Evolutionary conservation across 2,329 filamentous ascomycete genomes (phyloP), one percentile per base, ranked within the genome.

Genomic region (Alternaria alternata): DNA sequence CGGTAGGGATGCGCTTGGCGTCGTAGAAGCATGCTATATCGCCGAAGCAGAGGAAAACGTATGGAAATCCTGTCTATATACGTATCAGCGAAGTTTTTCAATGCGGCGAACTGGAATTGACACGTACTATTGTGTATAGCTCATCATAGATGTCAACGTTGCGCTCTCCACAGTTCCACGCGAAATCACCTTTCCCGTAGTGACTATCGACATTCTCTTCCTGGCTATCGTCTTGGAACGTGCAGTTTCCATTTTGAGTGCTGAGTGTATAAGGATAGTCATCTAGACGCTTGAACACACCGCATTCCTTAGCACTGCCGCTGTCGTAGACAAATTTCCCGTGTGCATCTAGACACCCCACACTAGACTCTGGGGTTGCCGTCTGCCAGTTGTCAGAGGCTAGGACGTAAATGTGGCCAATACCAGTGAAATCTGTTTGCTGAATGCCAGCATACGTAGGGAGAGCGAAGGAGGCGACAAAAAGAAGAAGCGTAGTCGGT

Each of bases 1-100:
- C 16, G 5, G 36, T 24, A 6, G 75, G 75, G 1, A 60, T 43
- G n/a, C 52, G 59, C 51, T 75, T 76, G 3, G 65, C 72, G 44
- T 77, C 75, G 46, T 75, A 77, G 63, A 66, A 76, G 53, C 75
- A 77, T 24, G 71, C 69, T 22, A 75, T 56, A 48, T 76, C 74
- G 24, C 74, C 74, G 39, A 66, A 73, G 66, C 75, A 77, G 43
- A 77, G 69, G 60, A 76, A 76, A 14, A 69, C 55, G 59, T 76
- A 68, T 5, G 67, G 57, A 41, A 76, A 75, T 38, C 75, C 71
- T n/a, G 69, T 56, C 71, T 74, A 7, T 7, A 28, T 6, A 44
- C 5, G 11, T 8, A 12, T 51, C 34, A 59, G 51, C 30, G n/a
- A 36, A 0, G 38, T 41, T 22, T 28, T 39, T 12, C 22, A 16